phyloP scores from a whole-genome alignment of 2,329 filamentous ascomycete genomes.

The Epichloe sylvatica region DNA sequence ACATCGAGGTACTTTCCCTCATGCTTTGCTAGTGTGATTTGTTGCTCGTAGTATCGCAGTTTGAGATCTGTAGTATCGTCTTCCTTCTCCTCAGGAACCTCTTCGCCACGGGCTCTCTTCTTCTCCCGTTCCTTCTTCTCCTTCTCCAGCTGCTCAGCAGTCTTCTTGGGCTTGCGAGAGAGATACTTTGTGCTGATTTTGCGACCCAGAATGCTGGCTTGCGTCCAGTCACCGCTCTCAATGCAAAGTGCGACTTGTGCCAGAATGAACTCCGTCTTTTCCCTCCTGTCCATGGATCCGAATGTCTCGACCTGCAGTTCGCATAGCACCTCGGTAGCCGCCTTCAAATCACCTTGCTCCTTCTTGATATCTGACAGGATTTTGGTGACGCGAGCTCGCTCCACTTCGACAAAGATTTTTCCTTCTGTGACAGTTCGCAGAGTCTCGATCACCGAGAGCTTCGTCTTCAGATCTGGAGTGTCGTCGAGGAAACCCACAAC shows the following conservation, averaged over 20 bases:
- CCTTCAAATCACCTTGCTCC: slow-evolving; percentile 77
- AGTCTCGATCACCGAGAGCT: slow-evolving; percentile 88
- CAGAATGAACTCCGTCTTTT: slow-evolving; percentile 98
- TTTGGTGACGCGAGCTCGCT: slow-evolving; percentile 86
- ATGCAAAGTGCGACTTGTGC: slow-evolving; percentile 92
- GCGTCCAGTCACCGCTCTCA: slow-evolving; percentile 89
- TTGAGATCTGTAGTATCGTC: slow-evolving; percentile 96
- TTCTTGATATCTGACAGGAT: slow-evolving; percentile 98
- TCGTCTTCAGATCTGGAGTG: slow-evolving; percentile 72
- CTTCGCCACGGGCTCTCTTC: slow-evolving; percentile 65
- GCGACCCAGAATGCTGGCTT: slow-evolving; percentile 81
- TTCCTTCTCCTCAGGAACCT: slow-evolving; percentile 61
- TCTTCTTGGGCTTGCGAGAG: slow-evolving; percentile 79
- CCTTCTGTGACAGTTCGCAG: slow-evolving; percentile 93
- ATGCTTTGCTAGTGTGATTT: slow-evolving; percentile 89
- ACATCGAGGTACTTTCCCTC: slow-evolving; percentile 94
- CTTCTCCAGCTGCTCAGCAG: slow-evolving; percentile 76
- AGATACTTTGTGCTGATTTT: slow-evolving; percentile 97
- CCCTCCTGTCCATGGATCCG: slow-evolving; percentile 89
- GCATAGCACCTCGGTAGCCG: slow-evolving; percentile 84
- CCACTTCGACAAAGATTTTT: slow-evolving; percentile 99
- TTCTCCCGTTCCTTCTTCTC: slow-evolving; percentile 80
- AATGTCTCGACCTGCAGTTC: slow-evolving; percentile 98
- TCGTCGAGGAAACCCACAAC: slow-evolving; percentile 86
- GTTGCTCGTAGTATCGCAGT: slow-evolving; percentile 91